These are phyloP conservation scores for Skeletonema costatum DNA, from an alignment of 108 stramenopile genomes.

Conservation along the genomic window DNA sequence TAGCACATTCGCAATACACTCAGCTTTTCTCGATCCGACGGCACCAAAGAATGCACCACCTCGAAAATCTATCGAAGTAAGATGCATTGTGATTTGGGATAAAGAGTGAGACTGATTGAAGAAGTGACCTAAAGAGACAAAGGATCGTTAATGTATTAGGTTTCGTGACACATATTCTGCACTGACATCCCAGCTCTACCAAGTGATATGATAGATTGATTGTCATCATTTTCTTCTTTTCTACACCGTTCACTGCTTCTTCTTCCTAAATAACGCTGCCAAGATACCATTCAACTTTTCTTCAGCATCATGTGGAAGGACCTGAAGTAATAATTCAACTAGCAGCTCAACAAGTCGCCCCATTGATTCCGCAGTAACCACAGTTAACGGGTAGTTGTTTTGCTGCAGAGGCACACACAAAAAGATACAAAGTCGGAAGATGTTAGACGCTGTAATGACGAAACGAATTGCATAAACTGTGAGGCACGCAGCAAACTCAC, in stretches of 20 bases:
- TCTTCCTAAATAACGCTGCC: not conserved
- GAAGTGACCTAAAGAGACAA: not conserved
- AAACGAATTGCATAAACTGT: not conserved
- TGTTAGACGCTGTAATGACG: not conserved
- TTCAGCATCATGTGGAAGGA: not conserved
- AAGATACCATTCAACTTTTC: not conserved
- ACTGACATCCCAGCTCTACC: no score
- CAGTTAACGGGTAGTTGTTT: not conserved
- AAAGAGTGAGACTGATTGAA: not conserved
- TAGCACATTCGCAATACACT: constrained; percentile 44
- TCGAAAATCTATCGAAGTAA: constrained; percentile 58
- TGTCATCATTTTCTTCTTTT: not conserved
- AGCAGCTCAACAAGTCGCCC: not conserved
- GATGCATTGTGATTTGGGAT: constrained; percentile 57
- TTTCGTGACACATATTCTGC: no score
- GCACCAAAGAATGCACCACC: constrained; percentile 13
- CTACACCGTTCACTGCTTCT: not conserved
- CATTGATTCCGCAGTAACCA: not conserved
- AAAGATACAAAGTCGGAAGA: not conserved
- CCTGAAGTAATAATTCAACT: not conserved
- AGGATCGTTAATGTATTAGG: no score
- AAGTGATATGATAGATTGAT: no score
- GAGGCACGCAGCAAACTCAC: not conserved
- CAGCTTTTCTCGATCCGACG: constrained; percentile 50
- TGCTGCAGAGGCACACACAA: not conserved